These are phyloP conservation scores for Aspergillus tamarii DNA, from an alignment of 2,329 filamentous ascomycete genomes.

Conservation along the genomic window DNA sequence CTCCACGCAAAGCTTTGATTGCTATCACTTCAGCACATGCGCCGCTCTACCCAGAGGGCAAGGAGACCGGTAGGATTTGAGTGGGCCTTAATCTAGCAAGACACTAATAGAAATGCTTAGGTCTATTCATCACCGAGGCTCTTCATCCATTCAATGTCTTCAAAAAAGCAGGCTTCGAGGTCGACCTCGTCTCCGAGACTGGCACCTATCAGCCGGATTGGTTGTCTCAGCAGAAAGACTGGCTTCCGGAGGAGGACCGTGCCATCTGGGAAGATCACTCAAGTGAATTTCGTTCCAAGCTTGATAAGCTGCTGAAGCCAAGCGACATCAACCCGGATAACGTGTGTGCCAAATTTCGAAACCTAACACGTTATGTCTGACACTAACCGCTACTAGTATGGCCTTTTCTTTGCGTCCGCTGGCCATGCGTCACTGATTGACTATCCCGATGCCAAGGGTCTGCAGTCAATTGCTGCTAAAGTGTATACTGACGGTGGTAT, in stretches of 20 bases:
- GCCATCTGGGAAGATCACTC: constrained; percentile 36
- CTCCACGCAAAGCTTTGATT: constrained; percentile 6
- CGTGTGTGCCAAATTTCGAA: constrained; percentile 5
- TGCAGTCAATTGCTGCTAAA: constrained; percentile 28
- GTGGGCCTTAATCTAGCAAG: not conserved
- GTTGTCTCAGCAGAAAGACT: constrained; percentile 41
- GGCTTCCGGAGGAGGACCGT: constrained; percentile 35
- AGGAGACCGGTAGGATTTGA: constrained; percentile 5
- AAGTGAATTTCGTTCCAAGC: constrained; percentile 37
- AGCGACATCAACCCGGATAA: constrained; percentile 29
- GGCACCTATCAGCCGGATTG: constrained; percentile 40
- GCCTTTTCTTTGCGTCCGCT: constrained; percentile 46
- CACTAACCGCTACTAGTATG: constrained; percentile 26
- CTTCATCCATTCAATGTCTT: constrained; percentile 17
- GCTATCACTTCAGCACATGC: constrained; percentile 10
- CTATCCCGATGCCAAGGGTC: constrained; percentile 40
- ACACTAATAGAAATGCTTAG: not conserved
- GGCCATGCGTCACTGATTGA: constrained; percentile 47
- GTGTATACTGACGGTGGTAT: constrained; percentile 37
- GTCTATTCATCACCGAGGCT: constrained; percentile 12
- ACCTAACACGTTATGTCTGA: not conserved
- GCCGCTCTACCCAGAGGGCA: constrained; percentile 8
- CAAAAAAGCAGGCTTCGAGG: constrained; percentile 38
- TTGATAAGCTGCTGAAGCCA: constrained; percentile 35
- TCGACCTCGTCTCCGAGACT: constrained; percentile 46